These are phyloP conservation scores for Intubia oerlemansii DNA, from an alignment of 2,329 filamentous ascomycete genomes.

Conservation along the genomic window DNA sequence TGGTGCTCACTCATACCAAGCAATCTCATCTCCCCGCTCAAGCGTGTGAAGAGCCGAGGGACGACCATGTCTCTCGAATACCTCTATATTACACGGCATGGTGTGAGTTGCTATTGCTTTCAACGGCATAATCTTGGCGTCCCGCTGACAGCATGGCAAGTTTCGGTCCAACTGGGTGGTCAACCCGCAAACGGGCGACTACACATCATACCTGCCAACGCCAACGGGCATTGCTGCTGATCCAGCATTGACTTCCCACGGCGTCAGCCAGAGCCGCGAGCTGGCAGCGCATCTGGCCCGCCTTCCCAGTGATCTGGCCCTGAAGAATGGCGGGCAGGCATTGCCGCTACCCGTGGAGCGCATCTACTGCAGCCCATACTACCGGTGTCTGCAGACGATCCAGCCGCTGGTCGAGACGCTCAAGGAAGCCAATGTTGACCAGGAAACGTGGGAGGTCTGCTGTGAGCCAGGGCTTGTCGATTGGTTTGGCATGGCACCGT, in stretches of 20 bases:
- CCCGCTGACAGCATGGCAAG: no score
- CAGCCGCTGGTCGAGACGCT: slow-evolving; percentile 33
- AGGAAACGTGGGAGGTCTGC: slow-evolving; percentile 19
- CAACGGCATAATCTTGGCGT: background rate
- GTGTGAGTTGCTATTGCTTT: slow-evolving; percentile 38
- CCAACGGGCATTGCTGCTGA: slow-evolving; percentile 81
- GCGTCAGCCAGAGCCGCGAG: slow-evolving; percentile 63
- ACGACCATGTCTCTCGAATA: slow-evolving; percentile 39
- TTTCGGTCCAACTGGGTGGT: slow-evolving; percentile 85
- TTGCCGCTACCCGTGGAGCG: slow-evolving; percentile 43
- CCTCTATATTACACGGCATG: slow-evolving; percentile 57
- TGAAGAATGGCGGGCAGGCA: background rate
- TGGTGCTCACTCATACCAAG: no score
- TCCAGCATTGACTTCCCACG: slow-evolving; percentile 69
- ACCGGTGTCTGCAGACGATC: slow-evolving; percentile 72
- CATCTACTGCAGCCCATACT: slow-evolving; percentile 73
- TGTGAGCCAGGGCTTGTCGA: slow-evolving; percentile 47
- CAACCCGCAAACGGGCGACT: slow-evolving; percentile 58
- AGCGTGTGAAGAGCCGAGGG: no score
- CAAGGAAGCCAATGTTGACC: background rate
- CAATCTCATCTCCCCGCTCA: no score
- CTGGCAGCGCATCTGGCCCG: slow-evolving; percentile 41
- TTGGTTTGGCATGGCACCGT: slow-evolving; percentile 78
- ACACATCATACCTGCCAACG: slow-evolving; percentile 49
- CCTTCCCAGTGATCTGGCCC: no score